phyloP scores from a whole-genome alignment of 2,329 filamentous ascomycete genomes.

The Mariannaea elegans region DNA sequence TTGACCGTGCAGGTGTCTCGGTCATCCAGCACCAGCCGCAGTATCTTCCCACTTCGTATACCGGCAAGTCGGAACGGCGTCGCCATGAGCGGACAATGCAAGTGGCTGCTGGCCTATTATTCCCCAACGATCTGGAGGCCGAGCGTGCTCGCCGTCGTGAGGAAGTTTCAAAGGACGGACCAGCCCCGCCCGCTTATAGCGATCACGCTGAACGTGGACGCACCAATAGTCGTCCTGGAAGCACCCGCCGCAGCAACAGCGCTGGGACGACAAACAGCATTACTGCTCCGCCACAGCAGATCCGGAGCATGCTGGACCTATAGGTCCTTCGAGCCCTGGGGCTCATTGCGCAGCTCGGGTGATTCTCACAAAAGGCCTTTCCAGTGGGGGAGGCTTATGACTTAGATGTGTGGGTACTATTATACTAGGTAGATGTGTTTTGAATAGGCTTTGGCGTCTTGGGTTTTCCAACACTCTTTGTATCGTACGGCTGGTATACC shows the following conservation, averaged over 20 bases:
- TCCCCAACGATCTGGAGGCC: slow-evolving; percentile 52
- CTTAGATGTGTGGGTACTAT: not conserved
- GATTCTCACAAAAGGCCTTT: too few relatives aligned
- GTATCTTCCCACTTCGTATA: slow-evolving; percentile 41
- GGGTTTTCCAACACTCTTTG: slow-evolving; percentile 9
- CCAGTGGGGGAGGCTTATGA: not conserved
- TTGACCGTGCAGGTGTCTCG: slow-evolving; percentile 43
- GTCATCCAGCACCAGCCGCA: slow-evolving; percentile 32
- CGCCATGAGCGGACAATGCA: slow-evolving; percentile 55
- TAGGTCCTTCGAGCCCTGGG: slow-evolving; percentile 36
- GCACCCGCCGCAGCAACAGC: slow-evolving; percentile 54
- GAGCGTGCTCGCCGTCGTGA: slow-evolving; percentile 35
- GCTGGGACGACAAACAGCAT: slow-evolving; percentile 57
- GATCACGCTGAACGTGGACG: slow-evolving; percentile 38
- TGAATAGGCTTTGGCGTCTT: not conserved
- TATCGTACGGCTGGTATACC: slow-evolving; percentile 10
- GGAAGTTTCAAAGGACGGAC: slow-evolving; percentile 47
- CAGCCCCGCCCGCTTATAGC: slow-evolving; percentile 52
- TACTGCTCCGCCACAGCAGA: slow-evolving; percentile 59
- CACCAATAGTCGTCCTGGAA: slow-evolving; percentile 40
- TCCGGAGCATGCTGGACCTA: slow-evolving; percentile 67
- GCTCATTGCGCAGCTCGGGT: not conserved
- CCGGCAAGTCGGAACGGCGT: slow-evolving; percentile 55
- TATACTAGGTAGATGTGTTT: not conserved
- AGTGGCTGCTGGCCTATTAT: slow-evolving; percentile 56